Evolutionary conservation across 2,329 filamentous ascomycete genomes (phyloP).

Genomic region (Trichoderma simmonsii): DNA sequence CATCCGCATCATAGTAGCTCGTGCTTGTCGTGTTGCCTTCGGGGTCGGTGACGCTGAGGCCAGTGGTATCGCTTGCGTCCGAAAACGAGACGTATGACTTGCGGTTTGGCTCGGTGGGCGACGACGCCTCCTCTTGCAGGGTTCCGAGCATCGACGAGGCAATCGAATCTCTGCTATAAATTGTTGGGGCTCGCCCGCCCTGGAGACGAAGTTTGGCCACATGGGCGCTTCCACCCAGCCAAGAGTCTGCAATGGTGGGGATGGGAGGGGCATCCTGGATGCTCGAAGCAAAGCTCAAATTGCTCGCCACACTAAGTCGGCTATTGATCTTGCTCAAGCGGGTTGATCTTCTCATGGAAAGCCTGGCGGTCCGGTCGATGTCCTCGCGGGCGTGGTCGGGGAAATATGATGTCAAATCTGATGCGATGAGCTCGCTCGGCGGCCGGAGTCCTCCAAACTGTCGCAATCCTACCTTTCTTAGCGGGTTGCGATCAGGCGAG

Average conservation of each 20-base stretch:
- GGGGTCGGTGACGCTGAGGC: conserved; percentile 72
- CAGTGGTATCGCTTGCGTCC: conserved; percentile 67
- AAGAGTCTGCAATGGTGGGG: conserved; percentile 90
- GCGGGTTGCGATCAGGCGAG: conserved; percentile 45
- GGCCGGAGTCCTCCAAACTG: conserved; percentile 90
- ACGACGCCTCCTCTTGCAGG: conserved; percentile 85
- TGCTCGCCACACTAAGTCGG: conserved; percentile 90
- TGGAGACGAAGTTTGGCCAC: conserved; percentile 44
- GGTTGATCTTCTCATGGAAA: conserved; percentile 86
- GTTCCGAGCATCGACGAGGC: conserved; percentile 86
- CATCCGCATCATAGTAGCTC: conserved; percentile 82
- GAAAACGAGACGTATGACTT: conserved; percentile 94
- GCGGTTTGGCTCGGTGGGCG: conserved; percentile 77
- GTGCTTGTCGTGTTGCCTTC: conserved; percentile 67
- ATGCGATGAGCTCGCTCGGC: conserved; percentile 95
- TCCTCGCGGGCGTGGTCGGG: conserved; percentile 90
- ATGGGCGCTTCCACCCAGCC: conserved; percentile 59
- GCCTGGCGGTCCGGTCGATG: conserved; percentile 90
- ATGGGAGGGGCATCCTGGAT: conserved; percentile 91
- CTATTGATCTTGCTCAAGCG: conserved; percentile 90
- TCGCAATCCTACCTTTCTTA: conserved; percentile 58
- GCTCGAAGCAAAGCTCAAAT: conserved; percentile 87
- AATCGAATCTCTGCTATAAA: conserved; percentile 75
- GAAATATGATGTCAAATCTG: conserved; percentile 95
- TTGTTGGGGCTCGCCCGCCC: conserved; percentile 41